These are phyloP conservation scores for Allantophomopsis lycopodina DNA, from an alignment of 2,329 filamentous ascomycete species.

Conservation along the genomic window DNA sequence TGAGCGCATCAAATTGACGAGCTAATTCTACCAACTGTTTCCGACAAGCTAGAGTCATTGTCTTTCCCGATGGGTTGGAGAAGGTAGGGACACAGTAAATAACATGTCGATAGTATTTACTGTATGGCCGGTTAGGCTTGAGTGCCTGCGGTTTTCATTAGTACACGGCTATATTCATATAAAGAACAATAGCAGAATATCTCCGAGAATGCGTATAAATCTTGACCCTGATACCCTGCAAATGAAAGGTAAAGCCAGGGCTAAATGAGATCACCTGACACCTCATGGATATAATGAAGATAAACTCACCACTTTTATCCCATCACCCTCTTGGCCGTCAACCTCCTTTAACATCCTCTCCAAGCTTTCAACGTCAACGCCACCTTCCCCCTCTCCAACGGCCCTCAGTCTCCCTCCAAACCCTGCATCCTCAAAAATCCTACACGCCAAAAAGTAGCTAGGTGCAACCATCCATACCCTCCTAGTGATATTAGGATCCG, in stretches of 20 bases:
- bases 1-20: conserved; percentile 64
- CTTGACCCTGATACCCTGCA: too few relatives aligned
- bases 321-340: conserved; percentile 14
- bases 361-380: conserved; percentile 54
- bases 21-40: conserved; percentile 62
- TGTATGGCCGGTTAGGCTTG: conserved; percentile 28
- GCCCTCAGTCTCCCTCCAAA: conserved; percentile 54
- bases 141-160: conserved; percentile 1
- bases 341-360: conserved; percentile 25
- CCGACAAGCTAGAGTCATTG: conserved; percentile 59
- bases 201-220: too few relatives aligned
- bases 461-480: conserved; percentile 73
- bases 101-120: conserved; percentile 74
- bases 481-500: conserved; percentile 62
- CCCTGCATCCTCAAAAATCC: conserved; percentile 74
- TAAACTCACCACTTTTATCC: conserved; percentile 4
- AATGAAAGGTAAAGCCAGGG: too few relatives aligned
- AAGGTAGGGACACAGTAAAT: conserved; percentile 85
- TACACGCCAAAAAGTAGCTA: conserved; percentile 71
- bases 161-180: background rate
- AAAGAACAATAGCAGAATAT: too few relatives aligned
- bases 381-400: conserved; percentile 65
- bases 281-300: too few relatives aligned
- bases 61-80: conserved; percentile 76
- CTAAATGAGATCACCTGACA: too few relatives aligned